These are phyloP conservation scores for Mucor racemosus DNA, from an alignment of 371 early-diverging fungal genomes.

Conservation along the genomic window DNA sequence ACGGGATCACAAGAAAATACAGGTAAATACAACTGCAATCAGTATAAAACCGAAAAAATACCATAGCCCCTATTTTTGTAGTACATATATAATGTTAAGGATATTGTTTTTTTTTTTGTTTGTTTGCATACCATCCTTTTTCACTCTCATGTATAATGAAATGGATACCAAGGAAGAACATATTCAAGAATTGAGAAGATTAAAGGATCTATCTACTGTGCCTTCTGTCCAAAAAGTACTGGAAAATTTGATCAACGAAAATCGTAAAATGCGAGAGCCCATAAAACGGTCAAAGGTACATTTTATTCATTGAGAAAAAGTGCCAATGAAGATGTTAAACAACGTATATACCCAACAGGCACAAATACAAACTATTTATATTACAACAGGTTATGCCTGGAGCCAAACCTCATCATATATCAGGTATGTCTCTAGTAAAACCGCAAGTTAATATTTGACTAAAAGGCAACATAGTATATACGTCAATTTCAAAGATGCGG, in stretches of 20 bases:
- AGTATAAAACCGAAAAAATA: constrained; percentile 1
- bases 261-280: constrained; percentile 5
- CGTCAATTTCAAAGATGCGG: background rate
- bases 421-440: constrained; percentile 2
- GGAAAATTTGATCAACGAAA: constrained; percentile 7
- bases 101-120: background rate
- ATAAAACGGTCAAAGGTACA: constrained; percentile 16
- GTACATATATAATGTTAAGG: background rate
- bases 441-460: background rate
- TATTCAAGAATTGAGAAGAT: background rate
- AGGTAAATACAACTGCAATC: background rate
- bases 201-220: background rate
- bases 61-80: background rate
- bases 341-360: background rate
- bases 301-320: background rate
- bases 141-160: background rate
- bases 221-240: constrained; percentile 12
- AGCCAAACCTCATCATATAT: constrained; percentile 5
- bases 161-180: background rate
- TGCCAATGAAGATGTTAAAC: constrained; percentile 1
- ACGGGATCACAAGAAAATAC: constrained; percentile 2
- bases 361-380: constrained; percentile 10
- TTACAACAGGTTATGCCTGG: constrained; percentile 24
- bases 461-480: constrained; percentile 8
- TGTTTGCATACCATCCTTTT: background rate